phyloP scores from a whole-genome alignment of 352 stramenopile species.

The Globisporangium apiculatum region DNA sequence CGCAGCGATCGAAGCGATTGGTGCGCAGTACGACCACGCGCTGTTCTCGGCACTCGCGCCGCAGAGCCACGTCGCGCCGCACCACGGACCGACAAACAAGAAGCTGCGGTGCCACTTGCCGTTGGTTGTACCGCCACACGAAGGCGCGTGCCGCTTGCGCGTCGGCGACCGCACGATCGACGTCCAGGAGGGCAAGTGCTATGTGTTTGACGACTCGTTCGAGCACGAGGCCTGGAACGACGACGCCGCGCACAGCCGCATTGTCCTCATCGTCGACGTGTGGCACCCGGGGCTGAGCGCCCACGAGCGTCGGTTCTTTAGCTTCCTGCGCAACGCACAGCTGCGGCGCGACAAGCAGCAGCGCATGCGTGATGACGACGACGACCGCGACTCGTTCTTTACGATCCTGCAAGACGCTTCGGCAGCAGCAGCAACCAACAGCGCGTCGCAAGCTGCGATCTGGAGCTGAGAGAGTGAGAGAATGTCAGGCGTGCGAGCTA shows the following conservation, averaged over 20 bases:
- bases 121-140: slow-evolving; percentile 60
- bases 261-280: slow-evolving; percentile 93
- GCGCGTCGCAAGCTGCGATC: background rate
- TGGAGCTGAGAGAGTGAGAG: slow-evolving; percentile 3
- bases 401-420: slow-evolving; percentile 49
- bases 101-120: slow-evolving; percentile 87
- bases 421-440: slow-evolving; percentile 2
- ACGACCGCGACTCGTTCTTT: slow-evolving; percentile 59
- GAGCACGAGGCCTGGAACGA: slow-evolving; percentile 98
- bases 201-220: slow-evolving; percentile 98
- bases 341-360: slow-evolving; percentile 51
- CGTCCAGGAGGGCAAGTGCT: slow-evolving; percentile 86
- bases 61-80: slow-evolving; percentile 67
- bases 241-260: slow-evolving; percentile 63
- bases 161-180: slow-evolving; percentile 59
- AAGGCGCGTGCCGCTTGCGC: slow-evolving; percentile 43
- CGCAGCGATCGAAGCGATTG: slow-evolving; percentile 51
- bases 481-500: too few species aligned
- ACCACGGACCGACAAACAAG: slow-evolving; percentile 90
- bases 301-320: slow-evolving; percentile 88
- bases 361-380: slow-evolving; percentile 10
- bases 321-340: slow-evolving; percentile 62
- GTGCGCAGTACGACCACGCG: slow-evolving; percentile 64
- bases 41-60: slow-evolving; percentile 87
- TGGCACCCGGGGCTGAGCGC: slow-evolving; percentile 92